These are phyloP conservation scores for Blastocystis sp. DNA, from an alignment of 352 stramenopile genomes.

Conservation along the genomic window DNA sequence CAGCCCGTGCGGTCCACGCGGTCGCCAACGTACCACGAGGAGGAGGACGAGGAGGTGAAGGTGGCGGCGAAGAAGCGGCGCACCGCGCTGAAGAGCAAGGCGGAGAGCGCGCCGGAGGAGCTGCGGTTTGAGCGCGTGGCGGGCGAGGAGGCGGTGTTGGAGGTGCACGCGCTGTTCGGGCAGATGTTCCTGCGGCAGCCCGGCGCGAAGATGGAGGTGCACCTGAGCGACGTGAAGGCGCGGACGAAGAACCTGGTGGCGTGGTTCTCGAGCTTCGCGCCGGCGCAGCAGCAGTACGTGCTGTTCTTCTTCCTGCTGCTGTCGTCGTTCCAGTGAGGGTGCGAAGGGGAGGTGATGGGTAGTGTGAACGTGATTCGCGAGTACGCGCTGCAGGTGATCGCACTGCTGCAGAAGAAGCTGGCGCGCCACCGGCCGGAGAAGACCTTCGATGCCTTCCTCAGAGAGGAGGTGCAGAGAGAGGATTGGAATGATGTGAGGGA, in stretches of 20 bases:
- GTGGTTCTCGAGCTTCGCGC: conserved; percentile 47
- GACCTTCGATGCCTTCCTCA: conserved; percentile 6
- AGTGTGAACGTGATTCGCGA: background rate
- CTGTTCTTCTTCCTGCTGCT: conserved; percentile 16
- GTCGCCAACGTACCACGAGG: conserved; percentile 15
- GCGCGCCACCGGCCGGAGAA: background rate
- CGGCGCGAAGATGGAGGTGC: background rate
- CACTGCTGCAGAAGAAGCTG: conserved; percentile 44
- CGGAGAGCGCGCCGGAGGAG: background rate
- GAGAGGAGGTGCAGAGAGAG: background rate
- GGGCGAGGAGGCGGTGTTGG: background rate
- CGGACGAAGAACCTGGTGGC: background rate
- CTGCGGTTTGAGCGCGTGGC: conserved; percentile 1
- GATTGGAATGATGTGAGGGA: background rate
- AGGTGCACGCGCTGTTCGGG: conserved; percentile 3
- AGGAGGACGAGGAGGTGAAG: conserved; percentile 22
- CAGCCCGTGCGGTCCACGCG: conserved; percentile 12
- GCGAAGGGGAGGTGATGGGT: background rate
- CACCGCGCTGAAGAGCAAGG: background rate
- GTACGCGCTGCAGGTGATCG: background rate
- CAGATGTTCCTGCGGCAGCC: background rate
- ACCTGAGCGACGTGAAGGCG: background rate
- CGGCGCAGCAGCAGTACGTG: background rate
- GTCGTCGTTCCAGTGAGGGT: background rate
- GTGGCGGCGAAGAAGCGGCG: conserved; percentile 3